Evolutionary conservation across 2,329 filamentous ascomycete species (phyloP).

Genomic region (Dactylonectria estremocensis): DNA sequence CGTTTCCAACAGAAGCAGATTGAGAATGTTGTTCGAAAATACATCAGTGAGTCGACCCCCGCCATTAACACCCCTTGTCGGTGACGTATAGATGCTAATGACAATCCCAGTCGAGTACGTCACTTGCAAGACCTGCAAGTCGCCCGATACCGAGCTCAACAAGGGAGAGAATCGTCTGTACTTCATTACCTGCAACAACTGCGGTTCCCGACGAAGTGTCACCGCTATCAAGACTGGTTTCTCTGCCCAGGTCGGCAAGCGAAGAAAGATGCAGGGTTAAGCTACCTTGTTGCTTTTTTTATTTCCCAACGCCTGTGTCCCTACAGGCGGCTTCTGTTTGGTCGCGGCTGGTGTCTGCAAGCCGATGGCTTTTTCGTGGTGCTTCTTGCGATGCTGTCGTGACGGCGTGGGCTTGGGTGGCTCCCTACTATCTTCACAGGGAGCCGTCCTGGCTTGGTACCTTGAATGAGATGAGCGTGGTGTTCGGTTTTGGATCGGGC

Average conservation of each 20-base stretch:
- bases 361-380: constrained; percentile 9
- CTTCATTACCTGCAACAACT: constrained; percentile 96
- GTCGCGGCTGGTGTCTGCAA: constrained; percentile 28
- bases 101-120: constrained; percentile 85
- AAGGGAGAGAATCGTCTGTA: constrained; percentile 99
- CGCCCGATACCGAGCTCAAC: constrained; percentile 94
- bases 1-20: constrained; percentile 99
- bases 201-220: constrained; percentile 87
- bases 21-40: constrained; percentile 95
- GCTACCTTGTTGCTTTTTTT: constrained; percentile 26
- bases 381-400: constrained; percentile 25
- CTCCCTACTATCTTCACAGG: constrained; percentile 11
- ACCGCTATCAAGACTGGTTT: constrained; percentile 99
- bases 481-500: constrained; percentile 41
- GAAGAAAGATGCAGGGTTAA: constrained; percentile 93
- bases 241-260: constrained; percentile 99
- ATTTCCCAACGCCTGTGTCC: constrained; percentile 23
- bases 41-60: constrained; percentile 80
- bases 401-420: constrained; percentile 27
- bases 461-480: constrained; percentile 35
- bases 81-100: constrained; percentile 48
- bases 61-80: background rate
- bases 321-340: constrained; percentile 26
- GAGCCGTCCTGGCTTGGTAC: constrained; percentile 21
- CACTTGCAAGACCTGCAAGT: constrained; percentile 98